These are phyloP conservation scores for Meyerozyma athensensis DNA, from an alignment of 1,139 yeast species.

Conservation along the genomic window DNA sequence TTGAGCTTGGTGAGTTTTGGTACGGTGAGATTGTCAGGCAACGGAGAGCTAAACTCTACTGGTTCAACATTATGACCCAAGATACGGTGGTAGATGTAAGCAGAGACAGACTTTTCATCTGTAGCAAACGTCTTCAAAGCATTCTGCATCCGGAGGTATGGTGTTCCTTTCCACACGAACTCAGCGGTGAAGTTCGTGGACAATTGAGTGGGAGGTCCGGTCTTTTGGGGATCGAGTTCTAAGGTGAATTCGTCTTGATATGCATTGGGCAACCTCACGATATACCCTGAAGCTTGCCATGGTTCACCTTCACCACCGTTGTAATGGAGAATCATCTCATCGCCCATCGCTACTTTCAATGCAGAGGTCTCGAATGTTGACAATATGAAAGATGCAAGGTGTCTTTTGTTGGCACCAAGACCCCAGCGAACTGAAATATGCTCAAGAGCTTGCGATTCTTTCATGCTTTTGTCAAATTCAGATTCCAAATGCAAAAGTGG, in stretches of 20 bases:
- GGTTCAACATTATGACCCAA: conserved; percentile 78
- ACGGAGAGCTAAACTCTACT: conserved; percentile 51
- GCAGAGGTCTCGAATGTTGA: conserved; percentile 64
- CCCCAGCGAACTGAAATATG: conserved; percentile 77
- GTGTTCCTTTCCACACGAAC: conserved; percentile 84
- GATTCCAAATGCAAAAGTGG: conserved; percentile 82
- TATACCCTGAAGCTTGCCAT: conserved; percentile 75
- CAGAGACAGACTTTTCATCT: conserved; percentile 66
- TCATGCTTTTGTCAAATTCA: conserved; percentile 67
- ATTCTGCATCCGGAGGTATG: conserved; percentile 79
- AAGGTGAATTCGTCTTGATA: conserved; percentile 67
- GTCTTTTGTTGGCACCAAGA: conserved; percentile 57
- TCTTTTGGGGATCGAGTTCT: conserved; percentile 48
- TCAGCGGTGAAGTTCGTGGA: conserved; percentile 76
- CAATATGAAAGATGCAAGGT: conserved; percentile 65
- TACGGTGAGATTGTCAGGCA: conserved; percentile 61
- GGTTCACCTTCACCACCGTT: conserved; percentile 44
- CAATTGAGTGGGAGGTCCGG: conserved; percentile 49
- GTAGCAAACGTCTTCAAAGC: conserved; percentile 73
- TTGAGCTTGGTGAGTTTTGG: conserved; percentile 70
- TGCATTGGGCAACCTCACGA: conserved; percentile 67
- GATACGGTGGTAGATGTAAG: conserved; percentile 72
- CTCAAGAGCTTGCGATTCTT: conserved; percentile 76
- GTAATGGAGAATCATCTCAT: conserved; percentile 66
- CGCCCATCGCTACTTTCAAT: conserved; percentile 80